phyloP scores from a whole-genome alignment of 2,329 filamentous ascomycete genomes.

The Cladosporium sp. region DNA sequence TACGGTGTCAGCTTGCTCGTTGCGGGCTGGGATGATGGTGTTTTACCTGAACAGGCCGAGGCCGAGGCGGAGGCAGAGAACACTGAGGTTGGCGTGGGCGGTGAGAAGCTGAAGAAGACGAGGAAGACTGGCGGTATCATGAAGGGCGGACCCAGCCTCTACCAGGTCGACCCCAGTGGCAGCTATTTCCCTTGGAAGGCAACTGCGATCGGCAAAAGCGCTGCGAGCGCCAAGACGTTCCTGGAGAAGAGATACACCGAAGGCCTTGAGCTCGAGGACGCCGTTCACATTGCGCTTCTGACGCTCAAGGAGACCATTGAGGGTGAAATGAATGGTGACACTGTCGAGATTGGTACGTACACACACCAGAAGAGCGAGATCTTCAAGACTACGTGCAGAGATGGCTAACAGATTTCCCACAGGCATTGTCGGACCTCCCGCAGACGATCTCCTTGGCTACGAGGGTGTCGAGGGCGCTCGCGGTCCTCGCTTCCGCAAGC shows the following conservation, averaged over 20 bases:
- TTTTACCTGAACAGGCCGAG: constrained; percentile 76
- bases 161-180: constrained; percentile 98
- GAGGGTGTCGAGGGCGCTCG: constrained; percentile 82
- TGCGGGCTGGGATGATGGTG: constrained; percentile 96
- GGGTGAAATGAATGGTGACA: constrained; percentile 98
- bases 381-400: not conserved
- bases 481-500: constrained; percentile 85
- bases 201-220: constrained; percentile 97
- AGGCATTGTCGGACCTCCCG: constrained; percentile 94
- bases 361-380: constrained; percentile 16
- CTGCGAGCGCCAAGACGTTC: constrained; percentile 97
- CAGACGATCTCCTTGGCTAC: constrained; percentile 85
- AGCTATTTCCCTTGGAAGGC: constrained; percentile 99
- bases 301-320: constrained; percentile 99
- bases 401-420: constrained; percentile 4
- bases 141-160: constrained; percentile 94
- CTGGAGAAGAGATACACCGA: constrained; percentile 99
- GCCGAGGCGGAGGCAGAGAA: constrained; percentile 53
- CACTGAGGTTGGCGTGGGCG: constrained; percentile 41
- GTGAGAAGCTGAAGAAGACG: constrained; percentile 67
- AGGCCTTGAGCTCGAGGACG: constrained; percentile 93
- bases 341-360: constrained; percentile 85
- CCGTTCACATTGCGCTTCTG: constrained; percentile 94
- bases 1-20: constrained; percentile 95
- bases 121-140: constrained; percentile 93